Conservation (phyloP, 2,329 filamentous ascomycete genomes). For the Periconia sp. region DNA sequence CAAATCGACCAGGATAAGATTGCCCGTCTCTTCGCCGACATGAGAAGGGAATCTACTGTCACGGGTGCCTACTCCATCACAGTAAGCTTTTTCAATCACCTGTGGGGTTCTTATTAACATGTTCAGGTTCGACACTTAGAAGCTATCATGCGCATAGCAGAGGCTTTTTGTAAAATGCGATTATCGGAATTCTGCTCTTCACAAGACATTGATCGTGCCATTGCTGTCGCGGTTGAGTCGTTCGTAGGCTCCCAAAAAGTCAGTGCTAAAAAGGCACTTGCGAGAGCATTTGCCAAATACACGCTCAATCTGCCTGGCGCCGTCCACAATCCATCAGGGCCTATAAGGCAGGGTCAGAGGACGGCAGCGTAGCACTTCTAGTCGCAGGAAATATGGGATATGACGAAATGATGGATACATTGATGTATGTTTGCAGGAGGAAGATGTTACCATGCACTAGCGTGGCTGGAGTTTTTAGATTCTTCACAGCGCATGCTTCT, state of each 20-base stretch:
- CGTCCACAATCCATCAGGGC: conserved; percentile 30
- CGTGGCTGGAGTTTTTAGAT: too few relatives aligned
- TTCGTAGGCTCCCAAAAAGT: conserved; percentile 97
- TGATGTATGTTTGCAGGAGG: too few relatives aligned
- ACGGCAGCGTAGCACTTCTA: conserved; percentile 21
- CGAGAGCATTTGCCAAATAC: conserved; percentile 95
- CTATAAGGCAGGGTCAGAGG: conserved; percentile 29
- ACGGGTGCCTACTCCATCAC: conserved; percentile 98
- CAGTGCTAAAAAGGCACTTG: conserved; percentile 94
- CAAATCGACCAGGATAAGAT: conserved; percentile 99
- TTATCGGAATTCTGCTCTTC: conserved; percentile 92
- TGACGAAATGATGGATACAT: conserved; percentile 1
- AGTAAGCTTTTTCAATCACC: conserved; percentile 57
- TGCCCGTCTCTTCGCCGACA: conserved; percentile 89
- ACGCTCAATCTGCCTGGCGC: conserved; percentile 51
- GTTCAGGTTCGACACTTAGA: conserved; percentile 92
- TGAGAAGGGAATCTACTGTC: conserved; percentile 87
- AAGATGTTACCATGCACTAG: too few relatives aligned
- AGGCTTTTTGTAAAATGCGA: conserved; percentile 96
- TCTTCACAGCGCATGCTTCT: too few relatives aligned
- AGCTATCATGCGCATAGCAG: conserved; percentile 93
- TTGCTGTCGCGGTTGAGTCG: conserved; percentile 92
- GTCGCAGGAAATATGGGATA: neutral
- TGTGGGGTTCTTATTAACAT: conserved; percentile 12
- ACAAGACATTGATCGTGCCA: conserved; percentile 92